A percentile compares a stretch with the other conserved stretches of the same genome.
phyloP scores from a whole-genome alignment of 371 early-diverging fungal genomes.

The Circinella minor region DNA sequence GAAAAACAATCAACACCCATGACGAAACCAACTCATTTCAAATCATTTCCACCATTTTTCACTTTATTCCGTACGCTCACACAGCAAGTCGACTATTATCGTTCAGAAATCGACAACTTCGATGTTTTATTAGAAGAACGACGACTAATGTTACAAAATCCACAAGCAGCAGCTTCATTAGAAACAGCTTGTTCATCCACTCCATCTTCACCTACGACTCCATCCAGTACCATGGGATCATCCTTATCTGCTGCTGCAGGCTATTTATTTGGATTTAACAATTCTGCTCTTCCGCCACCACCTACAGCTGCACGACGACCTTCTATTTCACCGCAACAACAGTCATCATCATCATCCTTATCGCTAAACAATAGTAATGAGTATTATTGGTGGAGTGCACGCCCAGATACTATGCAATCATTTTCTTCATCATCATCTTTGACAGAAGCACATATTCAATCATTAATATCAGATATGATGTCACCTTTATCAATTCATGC shows the following conservation, averaged over 20 bases:
- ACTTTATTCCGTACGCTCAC: conserved; percentile 59
- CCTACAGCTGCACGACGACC: conserved; percentile 5
- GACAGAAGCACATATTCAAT: not conserved
- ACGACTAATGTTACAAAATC: conserved; percentile 21
- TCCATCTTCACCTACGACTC: conserved; percentile 1
- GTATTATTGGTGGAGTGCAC: conserved; percentile 16
- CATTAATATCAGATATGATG: conserved; percentile 7
- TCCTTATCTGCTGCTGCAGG: conserved; percentile 15
- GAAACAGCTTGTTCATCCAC: conserved; percentile 5
- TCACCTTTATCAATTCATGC: conserved; percentile 31
- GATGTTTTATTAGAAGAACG: conserved; percentile 54
- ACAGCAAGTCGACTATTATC: conserved; percentile 61
- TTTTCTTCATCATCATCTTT: not conserved
- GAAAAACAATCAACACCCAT: conserved; percentile 27
- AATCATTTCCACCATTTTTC: conserved; percentile 58
- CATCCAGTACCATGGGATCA: conserved; percentile 1
- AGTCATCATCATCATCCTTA: not conserved
- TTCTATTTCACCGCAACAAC: conserved; percentile 2
- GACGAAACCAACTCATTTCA: conserved; percentile 38
- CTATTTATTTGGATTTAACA: conserved; percentile 12
- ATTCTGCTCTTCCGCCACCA: not conserved
- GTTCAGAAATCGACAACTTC: conserved; percentile 55
- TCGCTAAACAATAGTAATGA: not conserved
- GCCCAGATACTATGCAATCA: not conserved
- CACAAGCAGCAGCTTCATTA: conserved; percentile 8